Base-by-base conservation (phyloP, 208 protist species). In the Trypanosoma vivax region DNA sequence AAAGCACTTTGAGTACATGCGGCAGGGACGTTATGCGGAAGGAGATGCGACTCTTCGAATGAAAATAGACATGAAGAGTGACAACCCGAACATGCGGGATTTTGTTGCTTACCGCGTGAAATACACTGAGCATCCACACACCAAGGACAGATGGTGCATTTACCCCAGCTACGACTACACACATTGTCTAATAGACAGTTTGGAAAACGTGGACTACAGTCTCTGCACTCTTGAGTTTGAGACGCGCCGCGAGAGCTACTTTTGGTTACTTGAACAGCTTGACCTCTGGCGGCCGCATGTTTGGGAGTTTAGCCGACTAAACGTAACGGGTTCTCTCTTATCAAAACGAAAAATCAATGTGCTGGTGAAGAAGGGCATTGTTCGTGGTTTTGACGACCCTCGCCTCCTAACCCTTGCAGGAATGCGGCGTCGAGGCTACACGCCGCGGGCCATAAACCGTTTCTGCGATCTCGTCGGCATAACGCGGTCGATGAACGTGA, bases 111-210 rank as follows among this genome's bases (percentile, higher is more conserved):
- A 99, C 67, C 90, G 99, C 52, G 97, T 99, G 54, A 99, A 99
- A 71, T 99, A 94, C 76, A 73, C 72, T 13, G 71, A 76, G 59
- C 93, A 97, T 66, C 96, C 95, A 25, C 89, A 96, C 71, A 73
- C 83, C 27, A 96, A 96, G 58, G 89, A 97, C 61, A 85, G 90
- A 53, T 99, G 96, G 96, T 99, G 96, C 71, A 96, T 99, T 61
- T 99, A 99, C 73, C 99, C 98, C 24, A 98, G 96, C 47, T 99
- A 99, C 77, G 99, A 99, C 82, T 99, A 95, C 71, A 98, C 98
- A 27, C 98, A 99, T 84, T 99, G 98, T 79, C 75, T 99, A 30
- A 88, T 97, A 29, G 99, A 99, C 75, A 97, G 97, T 7, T 70
- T 99, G 24, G 99, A 99, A 73, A 79, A 99, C 78, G 98, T 99